phyloP scores from a whole-genome alignment of 140 eudicot species.

The Flaveria floridana region DNA sequence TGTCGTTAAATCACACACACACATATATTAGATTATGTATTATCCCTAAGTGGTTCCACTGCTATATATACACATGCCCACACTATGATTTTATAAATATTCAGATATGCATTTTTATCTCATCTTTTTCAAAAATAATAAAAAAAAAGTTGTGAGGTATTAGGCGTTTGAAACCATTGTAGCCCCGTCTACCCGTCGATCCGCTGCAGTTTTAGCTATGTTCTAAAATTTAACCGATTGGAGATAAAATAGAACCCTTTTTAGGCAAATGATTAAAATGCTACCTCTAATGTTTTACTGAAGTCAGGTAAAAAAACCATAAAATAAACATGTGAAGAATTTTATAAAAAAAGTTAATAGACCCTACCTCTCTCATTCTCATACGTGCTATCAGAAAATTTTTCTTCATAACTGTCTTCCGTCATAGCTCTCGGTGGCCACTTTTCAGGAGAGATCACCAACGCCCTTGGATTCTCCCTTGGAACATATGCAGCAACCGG shows the following conservation, averaged over 20 bases:
- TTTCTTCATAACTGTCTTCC: constrained; percentile 15
- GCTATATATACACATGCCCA: no score
- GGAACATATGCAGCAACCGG: constrained; percentile 37
- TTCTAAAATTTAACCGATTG: background rate
- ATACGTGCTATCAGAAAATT: background rate
- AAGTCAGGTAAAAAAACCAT: background rate
- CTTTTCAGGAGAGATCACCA: constrained; percentile 34
- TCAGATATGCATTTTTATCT: background rate
- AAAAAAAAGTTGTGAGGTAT: background rate
- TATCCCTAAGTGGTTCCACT: no score
- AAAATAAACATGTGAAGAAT: background rate
- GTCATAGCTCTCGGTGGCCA: constrained; percentile 20
- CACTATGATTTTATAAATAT: background rate
- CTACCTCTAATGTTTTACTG: background rate
- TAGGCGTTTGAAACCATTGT: background rate
- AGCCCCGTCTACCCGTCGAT: background rate
- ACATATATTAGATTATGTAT: no score
- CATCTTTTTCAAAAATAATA: background rate
- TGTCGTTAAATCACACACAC: background rate
- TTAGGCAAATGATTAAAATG: background rate
- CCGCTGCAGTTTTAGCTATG: background rate
- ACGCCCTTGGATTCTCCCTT: constrained; percentile 60
- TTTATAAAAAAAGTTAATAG: background rate
- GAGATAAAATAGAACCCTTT: background rate
- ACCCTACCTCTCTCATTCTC: constrained; percentile 27